Evolutionary conservation across 75 land plant species (phyloP).

Genomic region (Chamaecyparis obtusa): DNA sequence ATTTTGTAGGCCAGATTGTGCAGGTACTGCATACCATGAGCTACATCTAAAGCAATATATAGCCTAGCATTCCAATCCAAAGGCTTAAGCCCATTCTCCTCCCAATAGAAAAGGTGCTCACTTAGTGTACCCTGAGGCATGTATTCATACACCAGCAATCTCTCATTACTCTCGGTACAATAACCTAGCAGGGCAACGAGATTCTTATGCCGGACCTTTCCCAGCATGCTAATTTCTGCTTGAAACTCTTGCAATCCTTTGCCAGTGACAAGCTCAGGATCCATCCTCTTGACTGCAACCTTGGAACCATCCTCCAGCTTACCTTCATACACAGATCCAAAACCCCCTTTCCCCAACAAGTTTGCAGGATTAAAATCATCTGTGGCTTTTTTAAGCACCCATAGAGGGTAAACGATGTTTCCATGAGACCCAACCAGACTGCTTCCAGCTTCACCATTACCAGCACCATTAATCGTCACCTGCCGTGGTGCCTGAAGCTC

Average conservation of each 20-base stretch:
- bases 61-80: conserved; percentile 69
- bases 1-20: conserved; percentile 71
- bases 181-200: conserved; percentile 73
- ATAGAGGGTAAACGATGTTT: conserved; percentile 35
- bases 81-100: conserved; percentile 25
- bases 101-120: conserved; percentile 62
- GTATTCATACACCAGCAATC: conserved; percentile 76
- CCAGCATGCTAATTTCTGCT: conserved; percentile 73
- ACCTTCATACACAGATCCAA: conserved; percentile 85
- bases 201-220: conserved; percentile 85
- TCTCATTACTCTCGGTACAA: conserved; percentile 64
- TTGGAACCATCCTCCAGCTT: conserved; percentile 65
- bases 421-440: conserved; percentile 13
- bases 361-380: conserved; percentile 62
- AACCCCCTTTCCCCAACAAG: conserved; percentile 79
- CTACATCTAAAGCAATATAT: conserved; percentile 72
- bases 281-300: conserved; percentile 88
- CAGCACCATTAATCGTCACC: conserved; percentile 7
- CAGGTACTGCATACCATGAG: conserved; percentile 72
- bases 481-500: not conserved
- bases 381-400: conserved; percentile 58
- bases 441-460: conserved; percentile 29
- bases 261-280: conserved; percentile 38
- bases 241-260: conserved; percentile 77
- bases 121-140: conserved; percentile 70